Percentiles rank a stretch among this genome's conserved stretches.
phyloP scores from a whole-genome alignment of 257 asterid genomes.

The Mitragyna speciosa region DNA sequence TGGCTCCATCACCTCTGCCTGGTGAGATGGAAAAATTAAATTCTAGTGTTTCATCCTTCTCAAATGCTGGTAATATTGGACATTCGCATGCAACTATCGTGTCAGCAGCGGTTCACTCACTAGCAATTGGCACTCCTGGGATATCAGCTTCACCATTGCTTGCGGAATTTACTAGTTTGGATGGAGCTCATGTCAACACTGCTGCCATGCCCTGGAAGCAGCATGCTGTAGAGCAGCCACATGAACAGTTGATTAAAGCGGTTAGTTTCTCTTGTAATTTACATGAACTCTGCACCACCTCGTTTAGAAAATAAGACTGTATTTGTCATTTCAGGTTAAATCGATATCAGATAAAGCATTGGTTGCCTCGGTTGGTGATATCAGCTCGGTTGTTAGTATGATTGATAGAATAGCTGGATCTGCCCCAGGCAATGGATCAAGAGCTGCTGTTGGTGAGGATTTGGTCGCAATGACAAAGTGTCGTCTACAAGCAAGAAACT shows the following conservation, averaged over 20 bases:
- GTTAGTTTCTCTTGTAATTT: constrained; percentile 38
- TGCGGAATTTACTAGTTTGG: constrained; percentile 79
- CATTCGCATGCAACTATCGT: constrained; percentile 55
- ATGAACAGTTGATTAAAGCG: constrained; percentile 77
- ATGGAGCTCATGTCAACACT: constrained; percentile 70
- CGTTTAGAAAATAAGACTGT: not conserved
- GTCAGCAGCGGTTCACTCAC: constrained; percentile 70
- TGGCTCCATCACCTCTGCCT: constrained; percentile 91
- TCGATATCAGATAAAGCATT: constrained; percentile 61
- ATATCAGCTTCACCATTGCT: constrained; percentile 96
- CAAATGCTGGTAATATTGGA: constrained; percentile 61
- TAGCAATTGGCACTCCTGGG: constrained; percentile 95
- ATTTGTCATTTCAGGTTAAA: constrained; percentile 54
- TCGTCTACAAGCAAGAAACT: constrained; percentile 83
- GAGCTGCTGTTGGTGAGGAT: constrained; percentile 98
- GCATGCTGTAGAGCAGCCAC: constrained; percentile 67
- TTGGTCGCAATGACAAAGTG: constrained; percentile 96
- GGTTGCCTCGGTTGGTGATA: constrained; percentile 77
- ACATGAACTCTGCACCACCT: not conserved
- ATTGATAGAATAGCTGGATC: constrained; percentile 95
- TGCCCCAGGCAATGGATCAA: constrained; percentile 98
- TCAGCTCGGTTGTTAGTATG: constrained; percentile 91
- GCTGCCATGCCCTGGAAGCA: constrained; percentile 59
- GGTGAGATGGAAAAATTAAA: constrained; percentile 78
- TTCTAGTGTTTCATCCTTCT: constrained; percentile 54